Base-by-base conservation (phyloP, 1,139 yeast species). In the Nadsonia commutata region DNA sequence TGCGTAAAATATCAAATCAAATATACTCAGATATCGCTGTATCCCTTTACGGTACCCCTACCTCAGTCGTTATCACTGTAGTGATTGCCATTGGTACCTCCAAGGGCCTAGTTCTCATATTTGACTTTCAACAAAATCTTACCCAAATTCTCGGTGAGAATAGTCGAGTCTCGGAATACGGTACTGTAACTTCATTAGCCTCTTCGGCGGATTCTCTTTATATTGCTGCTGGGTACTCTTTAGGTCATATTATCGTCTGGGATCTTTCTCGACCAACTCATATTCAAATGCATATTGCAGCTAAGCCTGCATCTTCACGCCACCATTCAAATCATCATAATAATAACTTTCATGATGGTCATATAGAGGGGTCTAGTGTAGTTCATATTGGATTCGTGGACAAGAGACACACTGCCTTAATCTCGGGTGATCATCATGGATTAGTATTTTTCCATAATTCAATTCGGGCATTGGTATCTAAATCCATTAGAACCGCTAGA, bases 1-100 rank as follows among this genome's bases (percentile, higher is more conserved):
- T 74, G 45, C 63, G 65, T 31, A 65, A 65, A 40, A 51, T 73
- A 18, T 63, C 72, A 3, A 58, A 59, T 16, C 59, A 58, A 27
- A 48, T 71, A 4, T 65, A 60, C 42, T 59, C 72, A 1, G 62
- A 65, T 8, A 56, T 62, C 2, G 63, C 69, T 5, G 49, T 55
- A 18, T 44, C 62, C 2, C 53, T 56, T 7, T 68, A 71, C 51
- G 94, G 94, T 0, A 55, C 58, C 1, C 72, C 78, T 0, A 62
- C 69, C 0, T 60, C 63, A 20, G 53, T 80, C 7, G 63, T 67
- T 3, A 68, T 78, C 0, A 69, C 76, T 1, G 66, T 76, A 2
- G 66, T 66, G 43, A 66, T 84, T 2, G 74, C 74, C 0, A 54
- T 83, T 11, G 93, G 85, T 2, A 82, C 93, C 0, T 54, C 68